These are phyloP conservation scores for Hypoxylon sp. DNA, from an alignment of 2,329 filamentous ascomycete genomes.

Conservation along the genomic window DNA sequence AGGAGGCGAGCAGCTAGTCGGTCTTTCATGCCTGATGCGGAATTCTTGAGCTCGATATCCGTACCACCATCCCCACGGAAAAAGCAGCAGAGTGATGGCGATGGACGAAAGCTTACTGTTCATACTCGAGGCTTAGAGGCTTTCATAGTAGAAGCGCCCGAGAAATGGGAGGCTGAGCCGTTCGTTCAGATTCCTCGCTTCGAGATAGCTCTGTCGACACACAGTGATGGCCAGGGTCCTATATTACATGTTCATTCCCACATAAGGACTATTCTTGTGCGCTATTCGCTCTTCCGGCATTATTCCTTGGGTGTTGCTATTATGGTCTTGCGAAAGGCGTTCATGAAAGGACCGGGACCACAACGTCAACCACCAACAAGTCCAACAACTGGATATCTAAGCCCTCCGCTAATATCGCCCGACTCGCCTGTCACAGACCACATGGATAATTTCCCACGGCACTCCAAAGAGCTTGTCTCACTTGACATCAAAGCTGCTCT, in stretches of 20 bases:
- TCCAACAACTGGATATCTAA: slow-evolving; percentile 54
- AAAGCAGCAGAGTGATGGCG: slow-evolving; percentile 70
- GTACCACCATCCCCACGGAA: slow-evolving; percentile 65
- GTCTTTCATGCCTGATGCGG: slow-evolving; percentile 78
- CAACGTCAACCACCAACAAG: slow-evolving; percentile 48
- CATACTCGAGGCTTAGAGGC: slow-evolving; percentile 88
- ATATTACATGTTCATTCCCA: slow-evolving; percentile 89
- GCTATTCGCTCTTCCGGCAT: slow-evolving; percentile 94
- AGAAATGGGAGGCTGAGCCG: slow-evolving; percentile 86
- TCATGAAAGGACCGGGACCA: slow-evolving; percentile 66
- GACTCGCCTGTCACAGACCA: slow-evolving; percentile 52
- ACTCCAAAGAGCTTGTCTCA: slow-evolving; percentile 77
- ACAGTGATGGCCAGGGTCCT: slow-evolving; percentile 88
- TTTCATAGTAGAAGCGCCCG: slow-evolving; percentile 88
- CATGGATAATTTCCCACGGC: slow-evolving; percentile 55
- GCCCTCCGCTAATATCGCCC: slow-evolving; percentile 57
- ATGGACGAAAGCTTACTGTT: slow-evolving; percentile 85
- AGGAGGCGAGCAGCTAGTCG: slow-evolving; percentile 83
- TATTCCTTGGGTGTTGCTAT: slow-evolving; percentile 89
- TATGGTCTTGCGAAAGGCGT: slow-evolving; percentile 80
- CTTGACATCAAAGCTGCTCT: slow-evolving; percentile 86
- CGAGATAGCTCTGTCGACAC: slow-evolving; percentile 87
- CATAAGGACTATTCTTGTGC: slow-evolving; percentile 82
- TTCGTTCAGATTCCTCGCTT: slow-evolving; percentile 90
- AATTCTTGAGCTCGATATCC: slow-evolving; percentile 68